phyloP scores from a whole-genome alignment of 257 asterid species.

The Striga asiatica region DNA sequence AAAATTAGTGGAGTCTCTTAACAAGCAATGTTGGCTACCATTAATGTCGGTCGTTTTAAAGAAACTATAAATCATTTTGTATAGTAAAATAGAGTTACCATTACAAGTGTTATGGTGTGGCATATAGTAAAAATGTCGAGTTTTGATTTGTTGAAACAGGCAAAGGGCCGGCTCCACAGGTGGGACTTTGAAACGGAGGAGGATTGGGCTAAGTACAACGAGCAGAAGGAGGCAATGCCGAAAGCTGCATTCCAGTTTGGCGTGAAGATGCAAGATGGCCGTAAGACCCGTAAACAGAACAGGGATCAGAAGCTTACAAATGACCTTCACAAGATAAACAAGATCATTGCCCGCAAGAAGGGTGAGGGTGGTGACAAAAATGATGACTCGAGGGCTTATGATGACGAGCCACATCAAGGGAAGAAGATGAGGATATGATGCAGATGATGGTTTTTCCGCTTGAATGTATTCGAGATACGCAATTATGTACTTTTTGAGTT shows the following conservation, averaged over 20 bases:
- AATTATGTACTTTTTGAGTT: no score
- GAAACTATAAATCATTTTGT: not conserved
- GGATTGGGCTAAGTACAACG: constrained; percentile 96
- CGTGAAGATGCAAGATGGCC: constrained; percentile 97
- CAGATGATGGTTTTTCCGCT: not conserved
- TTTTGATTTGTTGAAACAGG: constrained; percentile 34
- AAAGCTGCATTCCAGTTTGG: constrained; percentile 99
- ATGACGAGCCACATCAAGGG: constrained; percentile 72
- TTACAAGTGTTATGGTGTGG: not conserved
- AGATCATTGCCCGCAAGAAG: constrained; percentile 76
- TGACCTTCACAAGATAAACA: constrained; percentile 89
- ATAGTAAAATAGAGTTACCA: not conserved
- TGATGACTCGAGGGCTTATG: constrained; percentile 35
- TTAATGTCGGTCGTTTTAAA: no score
- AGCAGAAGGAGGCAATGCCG: constrained; percentile 99
- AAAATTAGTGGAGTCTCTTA: no score
- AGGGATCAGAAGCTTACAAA: constrained; percentile 91
- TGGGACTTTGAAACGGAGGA: constrained; percentile 99
- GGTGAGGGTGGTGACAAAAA: constrained; percentile 49
- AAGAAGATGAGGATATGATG: constrained; percentile 72
- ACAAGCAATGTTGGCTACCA: no score
- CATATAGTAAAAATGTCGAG: not conserved
- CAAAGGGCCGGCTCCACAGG: constrained; percentile 91
- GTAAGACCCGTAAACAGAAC: constrained; percentile 93
- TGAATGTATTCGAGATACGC: no score